Percentiles rank a stretch among this genome's conserved stretches.
Evolutionary conservation across 345 rosid species (phyloP).

Genomic region (Citrus unshiu): DNA sequence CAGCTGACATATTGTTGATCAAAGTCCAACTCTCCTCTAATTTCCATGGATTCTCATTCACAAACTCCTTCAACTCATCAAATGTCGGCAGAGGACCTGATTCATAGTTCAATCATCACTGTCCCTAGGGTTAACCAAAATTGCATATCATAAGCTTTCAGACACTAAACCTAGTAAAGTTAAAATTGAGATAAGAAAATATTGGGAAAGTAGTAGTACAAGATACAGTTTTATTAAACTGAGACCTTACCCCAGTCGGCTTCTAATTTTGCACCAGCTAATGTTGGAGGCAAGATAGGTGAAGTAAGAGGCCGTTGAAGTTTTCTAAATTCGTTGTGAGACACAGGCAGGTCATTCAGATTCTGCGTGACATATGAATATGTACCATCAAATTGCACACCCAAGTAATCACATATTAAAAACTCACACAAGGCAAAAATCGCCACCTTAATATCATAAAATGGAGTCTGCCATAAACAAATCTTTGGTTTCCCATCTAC

Average conservation of each 20-base stretch:
- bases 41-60: conserved; percentile 36
- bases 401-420: neutral
- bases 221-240: neutral
- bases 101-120: conserved; percentile 34
- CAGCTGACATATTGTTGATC: conserved; percentile 46
- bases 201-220: neutral
- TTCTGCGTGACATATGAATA: conserved; percentile 30
- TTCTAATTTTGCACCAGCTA: conserved; percentile 34
- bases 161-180: neutral
- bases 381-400: conserved; percentile 5
- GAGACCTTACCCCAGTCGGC: conserved; percentile 70
- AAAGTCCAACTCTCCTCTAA: conserved; percentile 41
- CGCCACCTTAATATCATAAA: conserved; percentile 62
- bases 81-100: conserved; percentile 77
- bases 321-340: conserved; percentile 59
- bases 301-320: conserved; percentile 35
- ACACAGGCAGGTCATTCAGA: conserved; percentile 50
- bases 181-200: neutral
- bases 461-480: conserved; percentile 63
- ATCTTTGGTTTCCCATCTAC: conserved; percentile 27
- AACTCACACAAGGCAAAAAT: neutral
- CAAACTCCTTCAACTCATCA: conserved; percentile 54
- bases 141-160: conserved; percentile 11
- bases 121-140: conserved; percentile 21
- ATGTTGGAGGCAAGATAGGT: conserved; percentile 36